A percentile compares a stretch with the other conserved stretches of the same genome.
phyloP scores from a whole-genome alignment of 2,329 filamentous ascomycete species.

The Neonectria sp. region DNA sequence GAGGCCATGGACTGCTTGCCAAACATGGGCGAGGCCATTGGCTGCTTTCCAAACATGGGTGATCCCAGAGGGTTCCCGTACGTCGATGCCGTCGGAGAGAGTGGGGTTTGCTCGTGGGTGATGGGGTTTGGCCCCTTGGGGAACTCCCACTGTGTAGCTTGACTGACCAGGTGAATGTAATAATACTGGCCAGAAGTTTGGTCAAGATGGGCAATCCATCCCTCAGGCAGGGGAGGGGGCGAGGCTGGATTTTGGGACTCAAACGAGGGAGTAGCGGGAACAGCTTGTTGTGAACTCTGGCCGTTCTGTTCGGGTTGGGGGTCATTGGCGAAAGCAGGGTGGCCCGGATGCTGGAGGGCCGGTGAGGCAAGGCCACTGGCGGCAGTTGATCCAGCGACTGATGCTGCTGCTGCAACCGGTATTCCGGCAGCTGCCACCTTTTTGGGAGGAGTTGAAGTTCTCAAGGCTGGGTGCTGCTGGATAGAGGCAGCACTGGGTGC shows the following conservation, averaged over 20 bases:
- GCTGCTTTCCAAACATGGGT: slow-evolving; percentile 71
- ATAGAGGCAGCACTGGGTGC: slow-evolving; percentile 47
- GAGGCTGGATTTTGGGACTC: slow-evolving; percentile 77
- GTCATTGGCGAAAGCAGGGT: slow-evolving; percentile 95
- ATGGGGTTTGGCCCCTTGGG: slow-evolving; percentile 95
- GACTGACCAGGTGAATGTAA: slow-evolving; percentile 95
- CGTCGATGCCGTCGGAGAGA: slow-evolving; percentile 85
- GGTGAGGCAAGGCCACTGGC: slow-evolving; percentile 59
- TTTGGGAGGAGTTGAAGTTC: slow-evolving; percentile 48
- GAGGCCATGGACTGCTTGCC: slow-evolving; percentile 75
- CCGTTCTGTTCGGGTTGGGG: slow-evolving; percentile 69
- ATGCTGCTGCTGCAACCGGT: slow-evolving; percentile 41
- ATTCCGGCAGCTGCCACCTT: slow-evolving; percentile 44
- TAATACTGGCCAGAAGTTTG: slow-evolving; percentile 98
- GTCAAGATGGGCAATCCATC: slow-evolving; percentile 98
- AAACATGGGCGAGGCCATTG: slow-evolving; percentile 77
- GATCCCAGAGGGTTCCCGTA: slow-evolving; percentile 83
- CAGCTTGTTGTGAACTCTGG: slow-evolving; percentile 62
- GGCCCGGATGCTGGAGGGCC: slow-evolving; percentile 73
- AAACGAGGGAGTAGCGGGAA: slow-evolving; percentile 59
- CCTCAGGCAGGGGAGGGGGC: slow-evolving; percentile 93
- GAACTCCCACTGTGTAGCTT: slow-evolving; percentile 99
- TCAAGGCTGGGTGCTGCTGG: slow-evolving; percentile 46
- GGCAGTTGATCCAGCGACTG: slow-evolving; percentile 41
- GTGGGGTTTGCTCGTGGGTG: slow-evolving; percentile 83